phyloP scores from a whole-genome alignment of 129 eudicot genomes.

The Chrysanthemum makinoi region DNA sequence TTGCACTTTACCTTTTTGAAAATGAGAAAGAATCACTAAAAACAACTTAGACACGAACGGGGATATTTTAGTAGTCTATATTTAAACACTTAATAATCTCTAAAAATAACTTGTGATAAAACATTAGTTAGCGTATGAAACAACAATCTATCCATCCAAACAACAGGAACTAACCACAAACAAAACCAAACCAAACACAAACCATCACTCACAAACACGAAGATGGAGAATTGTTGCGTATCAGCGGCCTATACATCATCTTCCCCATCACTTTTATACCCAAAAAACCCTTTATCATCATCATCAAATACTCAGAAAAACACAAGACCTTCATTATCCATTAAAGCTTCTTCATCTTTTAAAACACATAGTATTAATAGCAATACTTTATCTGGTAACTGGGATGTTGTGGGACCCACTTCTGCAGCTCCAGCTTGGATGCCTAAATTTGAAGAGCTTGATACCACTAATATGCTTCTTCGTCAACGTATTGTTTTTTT shows the following conservation, averaged over 20 bases:
- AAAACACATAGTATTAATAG: constrained; percentile 2
- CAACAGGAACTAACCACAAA: neutral
- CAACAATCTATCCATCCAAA: constrained; percentile 22
- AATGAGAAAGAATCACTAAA: too few relatives aligned
- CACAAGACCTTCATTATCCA: constrained; percentile 25
- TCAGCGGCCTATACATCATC: constrained; percentile 51
- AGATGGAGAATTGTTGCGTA: constrained; percentile 62
- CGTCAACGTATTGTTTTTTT: constrained; percentile 88
- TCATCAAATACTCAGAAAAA: neutral
- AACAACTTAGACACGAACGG: too few relatives aligned
- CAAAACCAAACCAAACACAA: neutral
- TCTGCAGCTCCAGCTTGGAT: constrained; percentile 61
- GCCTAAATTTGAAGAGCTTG: constrained; percentile 90
- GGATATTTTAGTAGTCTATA: too few relatives aligned
- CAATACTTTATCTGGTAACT: constrained; percentile 43
- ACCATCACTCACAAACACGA: neutral
- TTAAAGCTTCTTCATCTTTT: constrained; percentile 39
- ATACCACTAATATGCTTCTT: constrained; percentile 96
- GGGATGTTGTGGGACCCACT: constrained; percentile 57
- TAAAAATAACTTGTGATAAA: constrained; percentile 4
- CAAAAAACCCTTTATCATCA: constrained; percentile 6
- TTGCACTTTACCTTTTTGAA: too few relatives aligned
- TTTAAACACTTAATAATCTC: too few relatives aligned
- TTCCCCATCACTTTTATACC: constrained; percentile 37
- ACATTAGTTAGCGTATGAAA: constrained; percentile 5